Evolutionary conservation across 257 asterid species (phyloP).

Genomic region (Nyctanthes arbortristis): DNA sequence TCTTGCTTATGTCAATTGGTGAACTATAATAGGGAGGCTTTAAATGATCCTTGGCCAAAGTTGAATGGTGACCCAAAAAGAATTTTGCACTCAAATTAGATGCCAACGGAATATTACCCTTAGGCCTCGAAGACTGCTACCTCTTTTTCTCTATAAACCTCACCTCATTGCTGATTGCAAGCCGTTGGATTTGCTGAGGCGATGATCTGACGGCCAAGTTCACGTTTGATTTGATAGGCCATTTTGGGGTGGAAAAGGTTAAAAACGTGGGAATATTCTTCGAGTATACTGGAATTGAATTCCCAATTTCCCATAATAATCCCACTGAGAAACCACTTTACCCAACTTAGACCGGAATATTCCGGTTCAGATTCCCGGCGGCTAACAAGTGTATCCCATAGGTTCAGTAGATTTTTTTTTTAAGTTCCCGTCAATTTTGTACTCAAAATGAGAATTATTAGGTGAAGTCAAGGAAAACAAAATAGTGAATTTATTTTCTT

Average conservation of each 20-base stretch:
- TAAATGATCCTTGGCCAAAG: too few relatives aligned
- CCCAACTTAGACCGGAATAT: background rate
- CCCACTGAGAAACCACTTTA: too few relatives aligned
- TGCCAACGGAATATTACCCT: conserved; percentile 54
- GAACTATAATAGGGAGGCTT: too few relatives aligned
- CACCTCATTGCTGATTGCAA: background rate
- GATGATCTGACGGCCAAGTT: conserved; percentile 5
- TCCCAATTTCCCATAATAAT: background rate
- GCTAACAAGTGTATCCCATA: too few relatives aligned
- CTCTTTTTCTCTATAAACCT: background rate
- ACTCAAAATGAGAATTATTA: too few relatives aligned
- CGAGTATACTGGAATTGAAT: conserved; percentile 12
- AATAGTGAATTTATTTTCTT: too few relatives aligned
- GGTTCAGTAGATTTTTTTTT: too few relatives aligned
- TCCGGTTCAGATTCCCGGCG: background rate
- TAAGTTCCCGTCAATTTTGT: too few relatives aligned
- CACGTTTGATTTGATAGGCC: background rate
- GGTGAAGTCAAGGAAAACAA: too few relatives aligned
- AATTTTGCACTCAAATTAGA: conserved; percentile 20
- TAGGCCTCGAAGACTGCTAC: conserved; percentile 10
- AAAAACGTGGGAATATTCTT: conserved; percentile 34
- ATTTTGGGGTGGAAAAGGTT: background rate
- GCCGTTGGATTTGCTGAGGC: conserved; percentile 34
- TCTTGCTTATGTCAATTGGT: too few relatives aligned
- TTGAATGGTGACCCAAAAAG: too few relatives aligned